phyloP scores from a whole-genome alignment of 148 eudicot species.

The Diospyros kaki region DNA sequence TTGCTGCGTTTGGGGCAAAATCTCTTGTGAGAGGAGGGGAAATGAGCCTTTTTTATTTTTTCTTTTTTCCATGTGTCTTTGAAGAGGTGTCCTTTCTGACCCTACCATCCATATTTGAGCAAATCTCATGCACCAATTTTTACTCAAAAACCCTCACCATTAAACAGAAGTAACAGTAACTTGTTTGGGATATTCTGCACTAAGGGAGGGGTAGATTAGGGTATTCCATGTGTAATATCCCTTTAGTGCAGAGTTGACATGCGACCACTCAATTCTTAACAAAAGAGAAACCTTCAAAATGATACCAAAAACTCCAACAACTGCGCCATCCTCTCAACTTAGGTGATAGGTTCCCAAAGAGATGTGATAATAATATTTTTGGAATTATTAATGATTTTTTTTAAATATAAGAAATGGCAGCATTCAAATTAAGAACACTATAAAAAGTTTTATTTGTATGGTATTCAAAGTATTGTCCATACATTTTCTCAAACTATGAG shows the following conservation, averaged over 20 bases:
- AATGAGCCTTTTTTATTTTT: too few relatives aligned
- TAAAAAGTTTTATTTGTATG: too few relatives aligned
- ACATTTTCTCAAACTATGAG: too few relatives aligned
- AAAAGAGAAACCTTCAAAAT: not conserved
- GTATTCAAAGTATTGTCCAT: too few relatives aligned
- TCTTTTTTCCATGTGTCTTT: too few relatives aligned
- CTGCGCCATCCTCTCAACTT: not conserved
- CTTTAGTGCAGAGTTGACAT: not conserved
- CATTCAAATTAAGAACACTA: too few relatives aligned
- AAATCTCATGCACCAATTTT: not conserved
- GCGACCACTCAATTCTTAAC: not conserved
- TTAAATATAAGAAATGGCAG: too few relatives aligned
- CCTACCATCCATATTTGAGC: not conserved
- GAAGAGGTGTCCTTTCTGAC: too few relatives aligned
- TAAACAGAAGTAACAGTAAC: not conserved
- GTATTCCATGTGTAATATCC: not conserved
- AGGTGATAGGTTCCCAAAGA: not conserved
- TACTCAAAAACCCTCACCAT: not conserved
- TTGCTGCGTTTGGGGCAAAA: not conserved
- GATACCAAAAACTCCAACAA: not conserved
- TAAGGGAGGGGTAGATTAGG: not conserved
- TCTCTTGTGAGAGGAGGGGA: not conserved
- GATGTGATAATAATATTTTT: too few relatives aligned
- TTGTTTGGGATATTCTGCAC: not conserved
- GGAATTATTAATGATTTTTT: too few relatives aligned